Percentiles rank a stretch among this genome's conserved stretches.
Conservation (phyloP, 441 rosid species). For the Syzygium malaccense region DNA sequence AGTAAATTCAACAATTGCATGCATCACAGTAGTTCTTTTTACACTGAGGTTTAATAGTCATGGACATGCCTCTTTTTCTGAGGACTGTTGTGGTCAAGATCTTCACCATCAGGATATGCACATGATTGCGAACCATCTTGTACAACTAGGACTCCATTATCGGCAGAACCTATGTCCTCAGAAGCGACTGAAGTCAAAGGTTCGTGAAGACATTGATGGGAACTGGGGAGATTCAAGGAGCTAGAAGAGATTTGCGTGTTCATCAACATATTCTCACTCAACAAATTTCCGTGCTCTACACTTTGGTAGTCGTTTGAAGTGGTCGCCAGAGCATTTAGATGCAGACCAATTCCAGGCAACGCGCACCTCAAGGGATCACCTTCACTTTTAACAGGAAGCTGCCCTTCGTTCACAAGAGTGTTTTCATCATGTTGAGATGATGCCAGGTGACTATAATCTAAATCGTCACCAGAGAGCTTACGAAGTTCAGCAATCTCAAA, state of each 20-base stretch:
- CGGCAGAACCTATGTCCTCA: constrained; percentile 43
- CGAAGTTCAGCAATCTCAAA: constrained; percentile 65
- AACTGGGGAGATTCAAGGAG: constrained; percentile 20
- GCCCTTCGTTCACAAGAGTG: constrained; percentile 16
- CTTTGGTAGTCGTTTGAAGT: constrained; percentile 38
- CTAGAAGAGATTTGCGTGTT: constrained; percentile 27
- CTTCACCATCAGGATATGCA: constrained; percentile 28
- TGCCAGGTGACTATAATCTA: constrained; percentile 21
- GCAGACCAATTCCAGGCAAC: constrained; percentile 93
- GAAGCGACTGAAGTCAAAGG: constrained; percentile 28
- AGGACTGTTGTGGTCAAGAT: constrained; percentile 43
- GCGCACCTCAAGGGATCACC: constrained; percentile 43
- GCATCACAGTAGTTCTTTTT: neutral
- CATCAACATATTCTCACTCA: constrained; percentile 29
- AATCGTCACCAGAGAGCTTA: constrained; percentile 34
- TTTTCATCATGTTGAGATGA: constrained; percentile 19
- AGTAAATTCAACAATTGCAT: neutral
- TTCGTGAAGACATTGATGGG: constrained; percentile 27
- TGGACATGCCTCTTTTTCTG: constrained; percentile 47
- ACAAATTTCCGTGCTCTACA: constrained; percentile 31
- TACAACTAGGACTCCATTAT: constrained; percentile 19
- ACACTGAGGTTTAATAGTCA: neutral
- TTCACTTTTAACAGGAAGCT: constrained; percentile 26
- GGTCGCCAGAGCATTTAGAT: constrained; percentile 72
- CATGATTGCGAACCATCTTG: constrained; percentile 46